Evolutionary conservation across 495 filamentous ascomycete species (phyloP), one percentile per base, ranked within the genome.

Genomic region (Melanomma pulvis-pyrius): DNA sequence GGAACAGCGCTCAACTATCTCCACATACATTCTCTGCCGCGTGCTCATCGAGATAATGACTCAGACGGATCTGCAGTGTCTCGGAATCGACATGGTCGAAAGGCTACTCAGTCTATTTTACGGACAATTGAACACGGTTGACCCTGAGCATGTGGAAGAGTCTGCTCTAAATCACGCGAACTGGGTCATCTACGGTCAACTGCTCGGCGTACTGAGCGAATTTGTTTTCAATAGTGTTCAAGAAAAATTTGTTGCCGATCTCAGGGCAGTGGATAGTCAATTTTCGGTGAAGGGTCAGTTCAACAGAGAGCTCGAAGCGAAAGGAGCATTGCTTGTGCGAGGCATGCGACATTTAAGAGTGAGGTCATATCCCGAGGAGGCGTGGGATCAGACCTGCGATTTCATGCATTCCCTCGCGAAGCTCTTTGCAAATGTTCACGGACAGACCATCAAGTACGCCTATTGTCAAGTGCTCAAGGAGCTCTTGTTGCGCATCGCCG

Each of bases 51-150:
- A 97, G 76, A 92, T 98, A 44, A 91, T 96, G 78, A 88, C 87
- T 17, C 92, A 98, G 75, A 96, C 90, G 62, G 93, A 84, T 17
- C 78, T 97, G 39, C 84, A 87, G 26, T 87, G 84, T 26, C 90
- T 98, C 51, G 94, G 91, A 1, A 81, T 86, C 0, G 92, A 96
- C 58, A 93, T 96, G 88, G 91, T 91, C 53, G 90, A 91, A 51
- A 91, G 90, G 54, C 81, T 98, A 17, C 93, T 98, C 75, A 90
- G 88, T 49, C 96, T 98, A 51, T 96, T 98, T 54, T 98, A 97
- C 75, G 87, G 88, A 32, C 93, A 97, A 73, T 79, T 98, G 19
- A 92, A 90, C 72, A 88, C 85, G 19, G 88, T 90, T n/a, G 92
- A 98, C 49, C 87, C 89, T 0, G 91, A 96, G 7, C 86, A 89